Base-by-base conservation (phyloP, 306 rosid species). In the Biancaea sappan region DNA sequence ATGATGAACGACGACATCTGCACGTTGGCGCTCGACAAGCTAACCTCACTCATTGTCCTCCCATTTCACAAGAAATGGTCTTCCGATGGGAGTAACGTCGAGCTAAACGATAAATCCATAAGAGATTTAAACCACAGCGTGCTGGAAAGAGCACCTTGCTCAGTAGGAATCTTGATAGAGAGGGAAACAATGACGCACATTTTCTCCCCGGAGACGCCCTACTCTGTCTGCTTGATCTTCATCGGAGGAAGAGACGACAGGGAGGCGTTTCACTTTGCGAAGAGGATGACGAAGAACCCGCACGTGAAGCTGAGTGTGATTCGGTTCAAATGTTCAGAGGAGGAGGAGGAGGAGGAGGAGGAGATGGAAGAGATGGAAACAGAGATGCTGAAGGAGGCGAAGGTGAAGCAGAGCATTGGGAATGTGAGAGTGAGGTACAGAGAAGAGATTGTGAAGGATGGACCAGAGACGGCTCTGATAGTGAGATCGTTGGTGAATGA, bases 1-100 rank as follows among this genome's bases (percentile, higher is more conserved):
- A 15, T 86, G 72, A 90, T 88, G 98, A 79, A 87, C 0, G 91
- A 93, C 22, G 98, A 93, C 28, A 84, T 90, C 0, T 88, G 95
- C 78, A 82, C 75, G 0, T 13, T 93, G 15, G 95, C 97, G 0
- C 76, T 93, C 0, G 90, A 87, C 83, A 90, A 87, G 78, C 38
- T 69, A n/a, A 38, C 85, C 6, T 81, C 92, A 0, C 81, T 93
- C 3, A 86, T 90, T 1, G 24, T 93, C 1, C 84, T 90, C 6
- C 98, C 98, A 0, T 90, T 88, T 32, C 96, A 90, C 16, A 68
- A 79, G 1, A 84, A 81, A 52, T 90, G 89, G 91, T 65, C 93
- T 0, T 13, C 57, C 0, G 88, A 90, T n/a, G 95, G 93, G 4
- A 46, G 38, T 29, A n/a, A 35, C 1, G 16, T 86, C 0, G 89